Conservation (phyloP, 2,329 filamentous ascomycete genomes). For the Microsporum audouinii region DNA sequence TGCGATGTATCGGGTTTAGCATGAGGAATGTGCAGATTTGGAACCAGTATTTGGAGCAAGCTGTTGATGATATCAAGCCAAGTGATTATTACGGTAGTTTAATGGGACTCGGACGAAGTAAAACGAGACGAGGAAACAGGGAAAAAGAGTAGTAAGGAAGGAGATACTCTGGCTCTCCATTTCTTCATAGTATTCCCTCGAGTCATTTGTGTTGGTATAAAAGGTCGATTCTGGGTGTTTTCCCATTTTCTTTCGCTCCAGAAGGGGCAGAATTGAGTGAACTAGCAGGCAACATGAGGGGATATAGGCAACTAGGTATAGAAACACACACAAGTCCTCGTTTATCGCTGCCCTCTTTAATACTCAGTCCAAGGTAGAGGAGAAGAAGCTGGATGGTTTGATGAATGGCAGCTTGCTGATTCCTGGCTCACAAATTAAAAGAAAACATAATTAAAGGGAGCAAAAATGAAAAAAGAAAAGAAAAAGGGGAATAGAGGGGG, state of each 20-base stretch:
- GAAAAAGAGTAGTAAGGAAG: not conserved
- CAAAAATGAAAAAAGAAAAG: not conserved
- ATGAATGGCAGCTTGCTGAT: conserved; percentile 1
- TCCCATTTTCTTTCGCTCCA: not conserved
- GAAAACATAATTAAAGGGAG: not conserved
- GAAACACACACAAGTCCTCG: not conserved
- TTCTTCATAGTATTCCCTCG: not conserved
- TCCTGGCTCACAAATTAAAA: conserved; percentile 4
- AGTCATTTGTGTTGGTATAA: not conserved
- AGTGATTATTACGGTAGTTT: not conserved
- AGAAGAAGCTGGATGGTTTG: not conserved
- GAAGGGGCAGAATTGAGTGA: not conserved
- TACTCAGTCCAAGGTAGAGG: conserved; percentile 1
- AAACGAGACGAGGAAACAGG: not conserved
- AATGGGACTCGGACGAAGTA: not conserved
- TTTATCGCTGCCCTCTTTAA: conserved; percentile 2
- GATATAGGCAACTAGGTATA: conserved; percentile 1
- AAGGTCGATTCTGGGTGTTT: not conserved
- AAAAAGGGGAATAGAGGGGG: conserved; percentile 2
- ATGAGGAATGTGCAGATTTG: not conserved
- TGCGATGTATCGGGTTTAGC: not conserved
- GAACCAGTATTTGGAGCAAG: not conserved
- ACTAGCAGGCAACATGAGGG: not conserved
- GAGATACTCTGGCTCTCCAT: not conserved
- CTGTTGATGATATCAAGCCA: not conserved